Evolutionary conservation across 768 basidiomycete species (phyloP).

Genomic region (Termitomyces sp.): DNA sequence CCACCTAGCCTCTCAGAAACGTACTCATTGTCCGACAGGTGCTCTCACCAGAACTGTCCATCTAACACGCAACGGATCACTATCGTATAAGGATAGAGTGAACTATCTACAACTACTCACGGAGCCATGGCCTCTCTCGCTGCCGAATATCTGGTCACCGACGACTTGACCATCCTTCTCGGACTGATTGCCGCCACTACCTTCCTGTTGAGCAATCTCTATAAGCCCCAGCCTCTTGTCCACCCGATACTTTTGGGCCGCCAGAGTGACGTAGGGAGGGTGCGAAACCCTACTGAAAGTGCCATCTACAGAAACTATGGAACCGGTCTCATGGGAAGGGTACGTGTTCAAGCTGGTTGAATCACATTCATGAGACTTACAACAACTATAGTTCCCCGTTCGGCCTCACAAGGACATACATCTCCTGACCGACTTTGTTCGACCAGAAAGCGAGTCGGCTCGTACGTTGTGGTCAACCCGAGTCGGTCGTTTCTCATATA

Average conservation of each 20-base stretch:
- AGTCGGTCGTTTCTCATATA: slow-evolving; percentile 30
- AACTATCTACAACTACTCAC: not conserved
- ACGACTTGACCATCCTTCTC: slow-evolving; percentile 75
- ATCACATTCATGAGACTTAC: slow-evolving; percentile 1
- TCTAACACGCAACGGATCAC: not conserved
- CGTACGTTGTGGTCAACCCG: slow-evolving; percentile 79
- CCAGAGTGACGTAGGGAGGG: slow-evolving; percentile 84
- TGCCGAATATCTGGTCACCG: slow-evolving; percentile 61
- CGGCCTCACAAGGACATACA: slow-evolving; percentile 70
- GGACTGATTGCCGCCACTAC: slow-evolving; percentile 72
- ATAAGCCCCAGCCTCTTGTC: slow-evolving; percentile 79
- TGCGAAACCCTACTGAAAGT: slow-evolving; percentile 77
- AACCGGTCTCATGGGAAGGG: slow-evolving; percentile 78
- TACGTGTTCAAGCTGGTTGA: slow-evolving; percentile 28
- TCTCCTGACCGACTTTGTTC: slow-evolving; percentile 61
- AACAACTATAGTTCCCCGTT: slow-evolving; percentile 54
- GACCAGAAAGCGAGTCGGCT: slow-evolving; percentile 56
- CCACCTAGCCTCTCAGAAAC: not conserved
- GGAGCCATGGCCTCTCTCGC: slow-evolving; percentile 24
- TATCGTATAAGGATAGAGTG: not conserved
- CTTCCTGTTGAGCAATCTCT: slow-evolving; percentile 71
- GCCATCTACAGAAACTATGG: slow-evolving; percentile 90
- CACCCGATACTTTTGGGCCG: slow-evolving; percentile 92
- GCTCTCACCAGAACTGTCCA: not conserved
- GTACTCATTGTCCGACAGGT: not conserved